These are phyloP conservation scores for Asclepias syriaca DNA, from an alignment of 257 asterid species.

Conservation along the genomic window DNA sequence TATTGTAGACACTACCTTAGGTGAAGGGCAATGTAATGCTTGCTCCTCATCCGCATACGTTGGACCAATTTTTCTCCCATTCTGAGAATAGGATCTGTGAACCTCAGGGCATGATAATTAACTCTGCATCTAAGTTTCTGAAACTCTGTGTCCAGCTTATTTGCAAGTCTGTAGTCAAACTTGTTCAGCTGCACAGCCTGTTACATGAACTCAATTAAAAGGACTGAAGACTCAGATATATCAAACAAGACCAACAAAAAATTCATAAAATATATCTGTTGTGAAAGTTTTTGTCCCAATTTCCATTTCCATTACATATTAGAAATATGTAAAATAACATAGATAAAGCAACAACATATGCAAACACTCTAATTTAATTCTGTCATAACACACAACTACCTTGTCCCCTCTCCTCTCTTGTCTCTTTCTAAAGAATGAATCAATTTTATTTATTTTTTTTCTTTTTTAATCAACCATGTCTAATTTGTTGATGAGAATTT, in stretches of 20 bases:
- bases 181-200: slow-evolving; percentile 94
- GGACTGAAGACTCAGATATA: background rate
- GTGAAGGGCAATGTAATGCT: slow-evolving; percentile 89
- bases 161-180: slow-evolving; percentile 93
- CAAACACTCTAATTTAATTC: background rate
- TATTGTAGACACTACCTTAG: slow-evolving; percentile 64
- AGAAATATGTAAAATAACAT: background rate
- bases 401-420: background rate
- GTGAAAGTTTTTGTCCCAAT: background rate
- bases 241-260: background rate
- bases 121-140: slow-evolving; percentile 98
- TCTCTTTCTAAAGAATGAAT: background rate
- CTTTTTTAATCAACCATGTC: background rate
- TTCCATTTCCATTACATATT: background rate
- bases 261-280: background rate
- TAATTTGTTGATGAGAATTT: too few species aligned
- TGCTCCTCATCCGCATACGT: slow-evolving; percentile 73
- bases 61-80: slow-evolving; percentile 79
- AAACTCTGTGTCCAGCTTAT: slow-evolving; percentile 63
- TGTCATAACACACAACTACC: background rate
- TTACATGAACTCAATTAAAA: slow-evolving; percentile 22
- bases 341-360: background rate
- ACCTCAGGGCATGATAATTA: slow-evolving; percentile 89
- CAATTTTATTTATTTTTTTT: too few species aligned
- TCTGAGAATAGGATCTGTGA: slow-evolving; percentile 68